Percentiles rank a stretch among this genome's conserved stretches.
Evolutionary conservation across 805 yeast species (phyloP).

Genomic region (Soucietia sequanensis): DNA sequence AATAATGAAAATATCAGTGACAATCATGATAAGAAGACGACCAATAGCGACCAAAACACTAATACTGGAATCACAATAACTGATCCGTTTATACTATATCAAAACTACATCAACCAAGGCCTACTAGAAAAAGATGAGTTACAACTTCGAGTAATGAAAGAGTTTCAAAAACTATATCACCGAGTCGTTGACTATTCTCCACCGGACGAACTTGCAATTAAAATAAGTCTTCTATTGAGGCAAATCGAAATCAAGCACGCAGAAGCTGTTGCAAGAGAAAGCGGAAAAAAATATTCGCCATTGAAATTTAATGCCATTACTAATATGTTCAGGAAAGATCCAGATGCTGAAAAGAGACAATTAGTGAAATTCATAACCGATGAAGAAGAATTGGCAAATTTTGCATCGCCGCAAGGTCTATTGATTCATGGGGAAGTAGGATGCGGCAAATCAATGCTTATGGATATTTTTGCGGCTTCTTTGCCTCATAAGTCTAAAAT

Average conservation of each 20-base stretch:
- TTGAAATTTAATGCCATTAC: constrained; percentile 15
- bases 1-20: neutral
- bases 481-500: constrained; percentile 62
- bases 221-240: constrained; percentile 38
- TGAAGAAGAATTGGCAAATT: constrained; percentile 55
- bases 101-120: constrained; percentile 51
- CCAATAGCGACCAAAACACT: no score
- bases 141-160: constrained; percentile 63
- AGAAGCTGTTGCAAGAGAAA: constrained; percentile 12
- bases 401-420: constrained; percentile 64
- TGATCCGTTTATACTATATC: constrained; percentile 62
- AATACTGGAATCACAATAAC: constrained; percentile 42
- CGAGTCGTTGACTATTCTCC: constrained; percentile 62
- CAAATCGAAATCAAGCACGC: constrained; percentile 35
- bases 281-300: constrained; percentile 11
- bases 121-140: constrained; percentile 51
- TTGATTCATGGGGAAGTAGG: constrained; percentile 68
- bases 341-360: constrained; percentile 31
- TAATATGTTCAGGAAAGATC: constrained; percentile 29
- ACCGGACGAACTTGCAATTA: constrained; percentile 43
- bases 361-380: constrained; percentile 53
- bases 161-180: constrained; percentile 58
- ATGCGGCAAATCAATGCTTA: constrained; percentile 70
- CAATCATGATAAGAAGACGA: no score
- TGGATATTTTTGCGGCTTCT: constrained; percentile 68